Percentiles rank a stretch among this genome's conserved stretches.
These are phyloP conservation scores for Panellus pusillus DNA, from an alignment of 768 basidiomycete genomes.

Conservation along the genomic window DNA sequence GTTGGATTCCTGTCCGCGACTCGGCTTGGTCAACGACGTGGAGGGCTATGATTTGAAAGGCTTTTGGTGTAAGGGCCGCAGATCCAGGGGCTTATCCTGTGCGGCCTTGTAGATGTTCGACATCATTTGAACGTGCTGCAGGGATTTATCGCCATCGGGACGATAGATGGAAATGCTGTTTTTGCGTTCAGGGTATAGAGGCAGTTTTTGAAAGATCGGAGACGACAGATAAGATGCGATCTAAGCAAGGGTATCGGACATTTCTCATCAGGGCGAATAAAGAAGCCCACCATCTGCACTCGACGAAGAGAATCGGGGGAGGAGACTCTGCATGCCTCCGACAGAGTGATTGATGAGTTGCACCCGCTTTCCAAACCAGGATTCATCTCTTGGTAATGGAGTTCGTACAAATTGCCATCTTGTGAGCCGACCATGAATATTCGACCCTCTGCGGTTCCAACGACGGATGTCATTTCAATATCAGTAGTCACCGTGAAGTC, in stretches of 20 bases:
- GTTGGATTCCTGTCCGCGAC: conserved; percentile 67
- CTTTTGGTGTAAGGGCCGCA: conserved; percentile 66
- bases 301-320: conserved; percentile 71
- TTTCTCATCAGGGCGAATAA: conserved; percentile 1
- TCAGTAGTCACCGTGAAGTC: conserved; percentile 79
- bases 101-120: conserved; percentile 72
- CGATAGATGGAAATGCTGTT: conserved; percentile 67
- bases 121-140: conserved; percentile 75
- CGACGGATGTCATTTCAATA: conserved; percentile 82
- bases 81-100: conserved; percentile 82
- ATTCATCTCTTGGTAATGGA: conserved; percentile 88
- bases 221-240: conserved; percentile 67
- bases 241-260: conserved; percentile 37
- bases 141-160: conserved; percentile 59
- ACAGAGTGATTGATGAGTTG: conserved; percentile 87
- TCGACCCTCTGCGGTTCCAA: conserved; percentile 76
- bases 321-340: conserved; percentile 72
- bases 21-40: conserved; percentile 69
- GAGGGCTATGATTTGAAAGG: conserved; percentile 68
- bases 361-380: conserved; percentile 89
- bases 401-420: conserved; percentile 88
- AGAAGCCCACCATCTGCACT: conserved; percentile 60
- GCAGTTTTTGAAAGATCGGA: conserved; percentile 69
- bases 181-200: conserved; percentile 77
- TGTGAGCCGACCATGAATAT: conserved; percentile 88